Evolutionary conservation across 257 asterid species (phyloP), one percentile per base, ranked within the genome.

Genomic region (Solanum arcanum): DNA sequence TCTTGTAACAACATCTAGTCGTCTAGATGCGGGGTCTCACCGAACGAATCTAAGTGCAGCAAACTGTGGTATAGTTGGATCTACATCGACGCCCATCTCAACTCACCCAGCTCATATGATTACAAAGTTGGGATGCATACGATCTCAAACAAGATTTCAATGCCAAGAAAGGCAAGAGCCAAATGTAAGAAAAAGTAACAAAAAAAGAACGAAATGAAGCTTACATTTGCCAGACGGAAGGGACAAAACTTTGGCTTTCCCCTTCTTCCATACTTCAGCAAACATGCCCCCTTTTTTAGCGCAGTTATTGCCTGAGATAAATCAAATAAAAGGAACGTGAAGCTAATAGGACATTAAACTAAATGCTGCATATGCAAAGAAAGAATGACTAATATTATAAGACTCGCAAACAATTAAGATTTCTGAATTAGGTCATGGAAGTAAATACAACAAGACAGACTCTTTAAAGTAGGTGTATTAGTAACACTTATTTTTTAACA

Each of bases 241-340:
- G 98, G 98, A 87, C 98, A 95, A 91, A 95, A 95, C 88, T 94
- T 95, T 86, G 98, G 98, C 91, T 94, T 95, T 86, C 98, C 98
- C 87, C 98, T 94, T 92, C 98, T 93, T 89, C 98, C 98, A 89
- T 94, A 95, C 91, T 95, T 94, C 86, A 95, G 98, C 81, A 95
- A 90, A 87, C 92, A 93, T 16, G 98, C 95, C 59, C 98, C 98
- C 90, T 95, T 94, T 93, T 95, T 95, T n/a, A 95, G 96, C 87
- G 98, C 94, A 82, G 95, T 94, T 47, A 92, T 92, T 6, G 98
- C 98, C 98, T 95, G 94, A 90, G 47, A 89, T 81, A 86, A 90
- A 90, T 62, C 88, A 81, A 88, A 89, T 15, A 85, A 74, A 69
- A 86, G 86, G 35, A 35, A 70, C 83, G 76, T 72, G 81, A 72